A percentile compares a stretch with the other conserved stretches of the same genome.
phyloP scores from a whole-genome alignment of 2,329 filamentous ascomycete species.

The Penicillium sp. region DNA sequence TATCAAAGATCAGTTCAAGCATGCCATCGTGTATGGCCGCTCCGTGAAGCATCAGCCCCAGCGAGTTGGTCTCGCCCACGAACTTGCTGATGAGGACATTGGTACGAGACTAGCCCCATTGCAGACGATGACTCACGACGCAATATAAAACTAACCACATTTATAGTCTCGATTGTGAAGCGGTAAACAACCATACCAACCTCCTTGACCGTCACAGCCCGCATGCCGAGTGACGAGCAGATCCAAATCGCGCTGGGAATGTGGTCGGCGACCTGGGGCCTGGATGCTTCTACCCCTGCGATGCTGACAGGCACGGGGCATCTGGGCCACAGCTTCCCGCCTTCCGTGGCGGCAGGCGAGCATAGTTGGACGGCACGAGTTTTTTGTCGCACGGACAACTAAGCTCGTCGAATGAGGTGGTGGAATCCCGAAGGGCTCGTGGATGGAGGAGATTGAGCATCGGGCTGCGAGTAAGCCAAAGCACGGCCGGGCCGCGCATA shows the following conservation, averaged over 20 bases:
- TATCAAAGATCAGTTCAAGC: conserved; percentile 94
- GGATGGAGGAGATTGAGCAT: conserved; percentile 8
- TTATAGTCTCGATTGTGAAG: conserved; percentile 69
- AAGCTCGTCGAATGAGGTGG: conserved; percentile 17
- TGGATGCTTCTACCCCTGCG: conserved; percentile 18
- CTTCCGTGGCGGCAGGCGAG: conserved; percentile 28
- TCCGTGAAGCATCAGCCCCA: conserved; percentile 99
- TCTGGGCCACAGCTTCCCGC: conserved; percentile 31
- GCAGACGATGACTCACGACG: neutral
- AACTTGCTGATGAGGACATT: conserved; percentile 96
- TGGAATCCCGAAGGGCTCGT: conserved; percentile 8
- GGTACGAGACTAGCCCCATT: conserved; percentile 60
- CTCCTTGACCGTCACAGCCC: conserved; percentile 30
- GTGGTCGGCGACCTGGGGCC: conserved; percentile 21
- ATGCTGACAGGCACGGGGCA: conserved; percentile 33
- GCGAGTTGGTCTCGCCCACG: conserved; percentile 86
- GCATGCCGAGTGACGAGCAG: conserved; percentile 30
- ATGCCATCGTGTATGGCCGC: conserved; percentile 93
- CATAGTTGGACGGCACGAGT: conserved; percentile 23
- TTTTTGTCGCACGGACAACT: conserved; percentile 24
- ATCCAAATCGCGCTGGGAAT: conserved; percentile 28
- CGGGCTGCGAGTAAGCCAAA: conserved; percentile 9
- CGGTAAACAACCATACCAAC: conserved; percentile 53
- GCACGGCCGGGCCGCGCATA: conserved; percentile 12
- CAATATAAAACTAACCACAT: conserved; percentile 28